Percentiles rank a stretch among this genome's conserved stretches.
Conservation (phyloP, 1,139 yeast species). For the Candida pseudocylindracea region DNA sequence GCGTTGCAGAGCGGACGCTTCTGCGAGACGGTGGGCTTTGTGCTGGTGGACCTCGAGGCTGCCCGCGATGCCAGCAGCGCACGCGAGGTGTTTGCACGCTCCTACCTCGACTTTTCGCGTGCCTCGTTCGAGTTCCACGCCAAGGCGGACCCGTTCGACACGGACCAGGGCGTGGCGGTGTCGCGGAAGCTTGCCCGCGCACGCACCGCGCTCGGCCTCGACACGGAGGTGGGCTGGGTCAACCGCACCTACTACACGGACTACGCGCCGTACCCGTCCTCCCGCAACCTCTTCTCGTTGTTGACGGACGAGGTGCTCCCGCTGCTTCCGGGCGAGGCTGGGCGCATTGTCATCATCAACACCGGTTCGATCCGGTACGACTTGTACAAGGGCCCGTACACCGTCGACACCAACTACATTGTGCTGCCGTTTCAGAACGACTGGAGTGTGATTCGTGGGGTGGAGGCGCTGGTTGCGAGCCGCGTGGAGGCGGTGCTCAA, state of each 20-base stretch:
- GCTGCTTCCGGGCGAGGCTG: slow-evolving; percentile 12
- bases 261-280: slow-evolving; percentile 43
- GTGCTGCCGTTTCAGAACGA: slow-evolving; percentile 72
- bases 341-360: slow-evolving; percentile 45
- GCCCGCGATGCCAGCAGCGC: slow-evolving; percentile 1
- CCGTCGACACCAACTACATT: slow-evolving; percentile 58
- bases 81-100: slow-evolving; percentile 16
- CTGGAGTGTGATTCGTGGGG: slow-evolving; percentile 19
- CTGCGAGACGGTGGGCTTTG: slow-evolving; percentile 82
- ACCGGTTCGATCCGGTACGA: slow-evolving; percentile 87
- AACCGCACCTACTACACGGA: slow-evolving; percentile 44
- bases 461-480: too few relatives aligned
- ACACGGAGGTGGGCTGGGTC: slow-evolving; percentile 39
- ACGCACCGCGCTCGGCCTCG: slow-evolving; percentile 29
- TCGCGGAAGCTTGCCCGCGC: slow-evolving; percentile 19
- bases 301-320: slow-evolving; percentile 38
- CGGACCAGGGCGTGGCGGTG: slow-evolving; percentile 26
- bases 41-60: slow-evolving; percentile 22
- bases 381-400: slow-evolving; percentile 66
- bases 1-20: slow-evolving; percentile 84
- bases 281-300: slow-evolving; percentile 35
- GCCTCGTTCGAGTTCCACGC: slow-evolving; percentile 51
- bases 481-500: slow-evolving; percentile 15
- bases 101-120: slow-evolving; percentile 63
- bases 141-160: slow-evolving; percentile 13